phyloP scores from a whole-genome alignment of 2,329 filamentous ascomycete genomes.

The Emmonsia crescens region DNA sequence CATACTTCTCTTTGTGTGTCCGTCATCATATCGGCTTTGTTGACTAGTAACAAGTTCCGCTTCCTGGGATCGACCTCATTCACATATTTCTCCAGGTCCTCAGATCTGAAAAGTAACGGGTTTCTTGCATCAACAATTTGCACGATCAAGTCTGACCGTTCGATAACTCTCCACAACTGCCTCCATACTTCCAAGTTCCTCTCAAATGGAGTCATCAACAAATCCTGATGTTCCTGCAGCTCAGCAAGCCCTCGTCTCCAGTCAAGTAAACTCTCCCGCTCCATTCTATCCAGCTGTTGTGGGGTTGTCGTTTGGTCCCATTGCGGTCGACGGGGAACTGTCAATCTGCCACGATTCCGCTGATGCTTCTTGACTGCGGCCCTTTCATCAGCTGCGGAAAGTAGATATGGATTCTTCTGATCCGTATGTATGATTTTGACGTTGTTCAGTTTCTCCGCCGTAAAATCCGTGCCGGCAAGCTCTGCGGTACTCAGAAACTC shows the following conservation, averaged over 20 bases:
- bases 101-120: slow-evolving; percentile 84
- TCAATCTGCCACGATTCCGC: slow-evolving; percentile 65
- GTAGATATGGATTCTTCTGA: slow-evolving; percentile 87
- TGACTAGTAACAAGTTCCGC: slow-evolving; percentile 84
- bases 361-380: slow-evolving; percentile 69
- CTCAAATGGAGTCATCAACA: slow-evolving; percentile 97
- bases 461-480: slow-evolving; percentile 96
- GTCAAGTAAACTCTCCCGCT: slow-evolving; percentile 69
- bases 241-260: slow-evolving; percentile 89
- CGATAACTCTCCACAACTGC: slow-evolving; percentile 95
- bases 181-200: slow-evolving; percentile 96
- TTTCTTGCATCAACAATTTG: slow-evolving; percentile 98
- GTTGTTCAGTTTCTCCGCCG: slow-evolving; percentile 96
- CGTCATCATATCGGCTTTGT: slow-evolving; percentile 99
- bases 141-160: slow-evolving; percentile 87
- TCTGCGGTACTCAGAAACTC: slow-evolving; percentile 95
- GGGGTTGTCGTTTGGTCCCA: slow-evolving; percentile 84
- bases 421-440: slow-evolving; percentile 97
- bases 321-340: slow-evolving; percentile 76
- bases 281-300: slow-evolving; percentile 64
- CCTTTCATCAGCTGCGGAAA: slow-evolving; percentile 76
- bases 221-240: slow-evolving; percentile 82
- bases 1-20: slow-evolving; percentile 67
- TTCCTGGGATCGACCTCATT: slow-evolving; percentile 84
- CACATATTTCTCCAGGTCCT: slow-evolving; percentile 87